These are phyloP conservation scores for Candida sp. DNA, from an alignment of 1,139 yeast species.

Conservation along the genomic window DNA sequence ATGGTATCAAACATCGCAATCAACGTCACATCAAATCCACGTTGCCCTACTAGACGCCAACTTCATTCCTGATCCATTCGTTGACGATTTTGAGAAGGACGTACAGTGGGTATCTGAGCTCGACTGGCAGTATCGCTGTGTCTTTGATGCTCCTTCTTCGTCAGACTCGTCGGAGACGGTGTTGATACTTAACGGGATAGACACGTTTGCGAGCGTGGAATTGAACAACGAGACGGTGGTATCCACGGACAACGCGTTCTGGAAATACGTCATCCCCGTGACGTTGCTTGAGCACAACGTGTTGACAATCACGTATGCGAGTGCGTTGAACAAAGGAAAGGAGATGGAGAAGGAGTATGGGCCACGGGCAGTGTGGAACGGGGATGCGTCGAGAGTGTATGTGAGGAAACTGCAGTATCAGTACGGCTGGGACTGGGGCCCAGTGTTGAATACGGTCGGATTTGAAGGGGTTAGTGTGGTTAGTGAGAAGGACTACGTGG, in stretches of 20 bases:
- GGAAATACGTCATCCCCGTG: conserved; percentile 21
- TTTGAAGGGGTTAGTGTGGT: conserved; percentile 41
- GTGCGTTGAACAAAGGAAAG: conserved; percentile 24
- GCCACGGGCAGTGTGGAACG: conserved; percentile 34
- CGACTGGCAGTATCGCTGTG: conserved; percentile 42
- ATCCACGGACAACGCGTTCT: conserved; percentile 43
- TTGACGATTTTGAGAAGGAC: conserved; percentile 38
- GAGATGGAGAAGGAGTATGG: conserved; percentile 24
- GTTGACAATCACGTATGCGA: conserved; percentile 25
- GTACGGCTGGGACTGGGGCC: conserved; percentile 68
- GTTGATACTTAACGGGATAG: conserved; percentile 46
- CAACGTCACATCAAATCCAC: conserved; percentile 28
- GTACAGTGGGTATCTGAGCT: conserved; percentile 53
- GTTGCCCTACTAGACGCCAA: conserved; percentile 39
- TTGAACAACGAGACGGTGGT: conserved; percentile 36
- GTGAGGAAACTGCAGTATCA: conserved; percentile 59
- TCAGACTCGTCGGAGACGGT: conserved; percentile 1
- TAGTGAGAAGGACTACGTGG: conserved; percentile 21
- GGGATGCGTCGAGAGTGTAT: conserved; percentile 43
- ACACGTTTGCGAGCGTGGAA: conserved; percentile 44
- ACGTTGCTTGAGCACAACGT: conserved; percentile 7
- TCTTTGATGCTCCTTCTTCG: conserved; percentile 16
- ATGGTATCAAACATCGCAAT: not conserved
- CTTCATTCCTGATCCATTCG: conserved; percentile 47
- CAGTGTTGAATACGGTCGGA: conserved; percentile 49